These are phyloP conservation scores for Colletotrichum tamarilloi DNA, from an alignment of 2,329 filamentous ascomycete species.

Conservation along the genomic window DNA sequence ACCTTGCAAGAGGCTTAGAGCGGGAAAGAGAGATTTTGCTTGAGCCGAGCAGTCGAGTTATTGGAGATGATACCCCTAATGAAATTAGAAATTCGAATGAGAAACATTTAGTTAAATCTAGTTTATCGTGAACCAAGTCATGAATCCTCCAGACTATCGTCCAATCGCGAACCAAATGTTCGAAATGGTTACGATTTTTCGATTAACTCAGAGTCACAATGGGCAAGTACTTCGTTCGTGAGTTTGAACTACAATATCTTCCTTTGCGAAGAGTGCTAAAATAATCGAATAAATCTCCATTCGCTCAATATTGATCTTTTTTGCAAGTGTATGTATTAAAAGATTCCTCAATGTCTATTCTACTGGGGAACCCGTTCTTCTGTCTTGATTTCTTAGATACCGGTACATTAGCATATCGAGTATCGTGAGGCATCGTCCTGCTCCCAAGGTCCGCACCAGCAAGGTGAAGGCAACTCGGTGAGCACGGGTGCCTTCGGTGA, in stretches of 20 bases:
- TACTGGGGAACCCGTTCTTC: too few relatives aligned
- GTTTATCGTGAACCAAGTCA: neutral
- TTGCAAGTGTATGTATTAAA: too few relatives aligned
- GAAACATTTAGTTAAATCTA: neutral
- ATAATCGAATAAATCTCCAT: too few relatives aligned
- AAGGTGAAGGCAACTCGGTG: constrained; percentile 3
- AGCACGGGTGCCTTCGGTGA: constrained; percentile 16
- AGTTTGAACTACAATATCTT: too few relatives aligned
- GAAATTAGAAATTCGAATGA: neutral
- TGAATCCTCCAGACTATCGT: neutral
- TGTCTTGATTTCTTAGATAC: too few relatives aligned
- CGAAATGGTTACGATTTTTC: neutral
- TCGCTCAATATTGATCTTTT: too few relatives aligned
- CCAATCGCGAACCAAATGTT: neutral
- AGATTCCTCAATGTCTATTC: too few relatives aligned
- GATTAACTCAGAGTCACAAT: too few relatives aligned
- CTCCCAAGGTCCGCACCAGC: neutral
- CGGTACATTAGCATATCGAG: too few relatives aligned
- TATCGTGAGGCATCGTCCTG: neutral
- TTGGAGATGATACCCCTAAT: neutral
- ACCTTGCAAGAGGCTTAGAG: neutral
- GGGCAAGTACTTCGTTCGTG: too few relatives aligned
- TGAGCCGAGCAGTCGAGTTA: neutral
- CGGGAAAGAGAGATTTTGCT: neutral
- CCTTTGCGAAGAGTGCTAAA: too few relatives aligned